Conservation (phyloP, 352 stramenopile genomes). For the Phytophthora tentaculata region DNA sequence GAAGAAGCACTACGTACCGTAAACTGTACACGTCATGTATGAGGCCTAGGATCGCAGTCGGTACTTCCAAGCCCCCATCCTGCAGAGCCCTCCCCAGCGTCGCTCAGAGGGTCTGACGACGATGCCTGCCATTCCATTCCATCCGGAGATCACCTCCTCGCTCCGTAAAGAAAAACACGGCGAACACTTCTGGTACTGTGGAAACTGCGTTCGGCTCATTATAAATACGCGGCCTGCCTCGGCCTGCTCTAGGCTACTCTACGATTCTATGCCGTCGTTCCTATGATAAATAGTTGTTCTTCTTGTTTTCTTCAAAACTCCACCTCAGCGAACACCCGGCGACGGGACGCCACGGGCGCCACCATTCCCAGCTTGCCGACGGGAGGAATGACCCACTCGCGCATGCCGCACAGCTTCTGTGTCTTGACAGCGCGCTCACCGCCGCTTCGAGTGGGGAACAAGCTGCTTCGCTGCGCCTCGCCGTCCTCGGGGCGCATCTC, state of each 20-base stretch:
- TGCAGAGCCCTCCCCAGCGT: constrained; percentile 3
- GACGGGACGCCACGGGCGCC: constrained; percentile 51
- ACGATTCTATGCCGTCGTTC: constrained; percentile 29
- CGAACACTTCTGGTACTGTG: neutral
- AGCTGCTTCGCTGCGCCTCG: constrained; percentile 29
- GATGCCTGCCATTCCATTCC: constrained; percentile 26
- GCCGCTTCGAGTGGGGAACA: constrained; percentile 42
- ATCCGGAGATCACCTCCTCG: constrained; percentile 4
- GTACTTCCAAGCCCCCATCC: constrained; percentile 15
- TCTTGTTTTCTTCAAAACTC: constrained; percentile 65
- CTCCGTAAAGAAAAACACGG: too few species aligned
- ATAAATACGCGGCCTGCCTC: constrained; percentile 45
- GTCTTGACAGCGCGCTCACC: constrained; percentile 53
- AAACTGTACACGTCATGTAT: neutral
- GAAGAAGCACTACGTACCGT: neutral
- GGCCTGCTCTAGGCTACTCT: constrained; percentile 21
- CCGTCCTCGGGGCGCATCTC: constrained; percentile 58
- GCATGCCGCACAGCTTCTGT: constrained; percentile 63
- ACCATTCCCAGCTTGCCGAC: constrained; percentile 50
- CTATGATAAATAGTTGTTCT: constrained; percentile 34
- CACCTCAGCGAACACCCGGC: constrained; percentile 81
- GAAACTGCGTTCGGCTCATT: constrained; percentile 17
- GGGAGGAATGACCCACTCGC: constrained; percentile 50
- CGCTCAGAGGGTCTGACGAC: constrained; percentile 19
- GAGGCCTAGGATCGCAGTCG: constrained; percentile 14